These are phyloP conservation scores for Exophiala sp. DNA, from an alignment of 2,329 filamentous ascomycete genomes.

Conservation along the genomic window DNA sequence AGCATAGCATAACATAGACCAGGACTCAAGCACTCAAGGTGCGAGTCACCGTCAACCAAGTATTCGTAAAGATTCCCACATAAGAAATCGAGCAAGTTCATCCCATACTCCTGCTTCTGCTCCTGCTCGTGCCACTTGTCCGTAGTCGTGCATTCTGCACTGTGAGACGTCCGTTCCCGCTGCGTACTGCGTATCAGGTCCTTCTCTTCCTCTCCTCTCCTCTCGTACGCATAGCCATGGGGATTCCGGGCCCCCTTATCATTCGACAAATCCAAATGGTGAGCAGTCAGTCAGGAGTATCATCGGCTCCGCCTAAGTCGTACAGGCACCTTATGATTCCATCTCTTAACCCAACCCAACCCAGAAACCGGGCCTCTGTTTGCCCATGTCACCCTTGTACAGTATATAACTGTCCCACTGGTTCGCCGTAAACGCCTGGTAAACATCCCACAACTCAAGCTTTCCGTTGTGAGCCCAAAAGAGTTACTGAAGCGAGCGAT, in stretches of 20 bases:
- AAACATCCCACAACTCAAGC: not conserved
- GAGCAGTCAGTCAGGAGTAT: not conserved
- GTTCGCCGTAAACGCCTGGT: too few relatives aligned
- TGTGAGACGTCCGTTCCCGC: not conserved
- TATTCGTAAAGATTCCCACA: not conserved
- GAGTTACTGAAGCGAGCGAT: not conserved
- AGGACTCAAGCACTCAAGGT: not conserved
- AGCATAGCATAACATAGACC: not conserved
- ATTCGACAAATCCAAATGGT: not conserved
- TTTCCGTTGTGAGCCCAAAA: not conserved
- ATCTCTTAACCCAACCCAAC: not conserved
- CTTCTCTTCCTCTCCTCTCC: not conserved
- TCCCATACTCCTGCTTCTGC: too few relatives aligned
- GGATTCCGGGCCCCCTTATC: not conserved
- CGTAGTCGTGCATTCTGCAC: not conserved
- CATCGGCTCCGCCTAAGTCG: not conserved
- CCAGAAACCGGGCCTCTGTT: not conserved
- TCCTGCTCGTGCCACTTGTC: too few relatives aligned
- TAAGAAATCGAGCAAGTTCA: too few relatives aligned
- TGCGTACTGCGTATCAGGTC: not conserved
- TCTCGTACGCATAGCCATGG: not conserved
- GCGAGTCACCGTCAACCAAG: not conserved
- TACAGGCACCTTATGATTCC: not conserved
- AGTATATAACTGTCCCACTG: too few relatives aligned
- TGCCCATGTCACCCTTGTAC: too few relatives aligned